Evolutionary conservation across 345 rosid species (phyloP).

Genomic region (Citrus sinensis): DVS_A1.0 CM039166.1:11857501-11858000

Average conservation of each 20-base stretch:
- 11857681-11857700: conserved; percentile 75
- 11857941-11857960: conserved; percentile 67
- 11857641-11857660: conserved; percentile 67
- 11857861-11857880: conserved; percentile 74
- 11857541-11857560: conserved; percentile 43
- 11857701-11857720: conserved; percentile 52
- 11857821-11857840: conserved; percentile 48
- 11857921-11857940: conserved; percentile 46
- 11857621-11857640: conserved; percentile 28
- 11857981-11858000: conserved; percentile 21
- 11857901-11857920: conserved; percentile 37
- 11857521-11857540: conserved; percentile 50
- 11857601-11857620: conserved; percentile 29
- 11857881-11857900: conserved; percentile 50
- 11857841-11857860: conserved; percentile 82
- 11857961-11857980: conserved; percentile 43
- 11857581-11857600: conserved; percentile 37
- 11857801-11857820: conserved; percentile 60
- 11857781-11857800: conserved; percentile 62
- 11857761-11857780: conserved; percentile 57
- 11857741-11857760: conserved; percentile 65
- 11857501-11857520: conserved; percentile 30
- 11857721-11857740: conserved; percentile 62
- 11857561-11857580: conserved; percentile 34
- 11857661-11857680: conserved; percentile 61